Base-by-base conservation (phyloP, 345 rosid species). In the Dipteronia dyeriana region DNA sequence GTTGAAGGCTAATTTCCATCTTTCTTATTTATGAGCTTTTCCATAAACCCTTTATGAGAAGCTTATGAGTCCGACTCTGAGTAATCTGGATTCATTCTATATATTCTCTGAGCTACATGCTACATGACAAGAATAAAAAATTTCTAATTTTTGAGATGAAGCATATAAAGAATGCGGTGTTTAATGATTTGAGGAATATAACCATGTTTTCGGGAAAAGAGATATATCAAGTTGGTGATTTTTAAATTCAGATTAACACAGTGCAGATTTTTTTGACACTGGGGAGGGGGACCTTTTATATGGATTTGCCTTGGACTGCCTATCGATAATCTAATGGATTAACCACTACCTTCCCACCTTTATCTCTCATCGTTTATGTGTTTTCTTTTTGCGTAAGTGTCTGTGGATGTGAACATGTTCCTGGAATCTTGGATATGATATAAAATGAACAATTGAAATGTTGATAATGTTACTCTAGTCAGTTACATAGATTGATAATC, bases 261-360 rank as follows among this genome's bases (percentile, higher is more conserved):
- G 38, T 13, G 16, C 56, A 53, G 78, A 25, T 17, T 10, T 29
- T 64, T 45, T 31, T 64, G 62, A 57, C 78, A 29, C 66, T 12
- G 25, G 7, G 13, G 38, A 47, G 22, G 16, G 57, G 25, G 63
- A 75, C 68, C 16, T 49, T 69, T 68, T 57, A 26, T 60, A 19
- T 25, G 43, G 51, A 41, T 70, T n/a, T 77, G 29, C 51, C 80
- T 61, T 77, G 61, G 7, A 62, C 29, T 49, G 66, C 22, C 19
- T 14, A 7, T 49, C 20, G 16, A 51, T 22, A 53, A 75, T 29
- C 38, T 7, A 61, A 73, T 43, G 22, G 20, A 45, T 16, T 34
- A 60, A 43, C 3, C 22, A 39, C 68, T 14, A 73, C 22, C 57
- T 71, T 22, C 10, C 59, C 41, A 26, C 59, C 38, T n/a, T 49